A percentile compares a stretch with the other conserved stretches of the same genome.
phyloP scores from a whole-genome alignment of 2,329 filamentous ascomycete genomes.

The Diplodia scrobiculata region DNA sequence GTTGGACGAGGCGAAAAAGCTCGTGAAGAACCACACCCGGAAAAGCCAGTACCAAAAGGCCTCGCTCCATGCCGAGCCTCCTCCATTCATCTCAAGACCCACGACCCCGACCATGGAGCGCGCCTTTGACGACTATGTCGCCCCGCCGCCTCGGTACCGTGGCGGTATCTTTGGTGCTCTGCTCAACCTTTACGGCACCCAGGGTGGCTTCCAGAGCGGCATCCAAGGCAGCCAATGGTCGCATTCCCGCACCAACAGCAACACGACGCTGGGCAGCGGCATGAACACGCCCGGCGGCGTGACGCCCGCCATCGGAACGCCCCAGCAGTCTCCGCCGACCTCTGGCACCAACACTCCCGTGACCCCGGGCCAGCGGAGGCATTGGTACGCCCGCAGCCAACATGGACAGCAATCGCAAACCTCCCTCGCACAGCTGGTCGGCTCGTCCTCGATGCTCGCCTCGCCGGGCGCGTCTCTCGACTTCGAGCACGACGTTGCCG shows the following conservation, averaged over 20 bases:
- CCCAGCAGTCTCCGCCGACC: constrained; percentile 45
- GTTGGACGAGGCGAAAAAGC: constrained; percentile 50
- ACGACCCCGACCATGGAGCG: constrained; percentile 52
- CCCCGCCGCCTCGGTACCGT: constrained; percentile 67
- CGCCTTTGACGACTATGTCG: constrained; percentile 64
- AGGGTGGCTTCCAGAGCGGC: constrained; percentile 1
- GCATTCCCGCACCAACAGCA: constrained; percentile 15
- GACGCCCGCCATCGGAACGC: constrained; percentile 39
- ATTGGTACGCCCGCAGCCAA: constrained; percentile 29
- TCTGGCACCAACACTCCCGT: constrained; percentile 49
- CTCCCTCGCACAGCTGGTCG: constrained; percentile 50
- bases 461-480: constrained; percentile 45
- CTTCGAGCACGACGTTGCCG: constrained; percentile 48
- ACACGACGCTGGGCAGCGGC: constrained; percentile 15
- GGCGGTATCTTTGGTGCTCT: constrained; percentile 73
- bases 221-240: neutral
- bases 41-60: neutral
- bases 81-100: constrained; percentile 46
- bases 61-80: constrained; percentile 18
- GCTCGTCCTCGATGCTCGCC: constrained; percentile 49
- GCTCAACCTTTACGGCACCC: constrained; percentile 63
- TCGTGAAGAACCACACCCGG: constrained; percentile 48
- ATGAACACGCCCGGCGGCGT: constrained; percentile 24
- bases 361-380: constrained; percentile 32
- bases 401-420: constrained; percentile 43